Conservation (phyloP, 164 flowering plant species). For the Vitis rupestris region DNA sequence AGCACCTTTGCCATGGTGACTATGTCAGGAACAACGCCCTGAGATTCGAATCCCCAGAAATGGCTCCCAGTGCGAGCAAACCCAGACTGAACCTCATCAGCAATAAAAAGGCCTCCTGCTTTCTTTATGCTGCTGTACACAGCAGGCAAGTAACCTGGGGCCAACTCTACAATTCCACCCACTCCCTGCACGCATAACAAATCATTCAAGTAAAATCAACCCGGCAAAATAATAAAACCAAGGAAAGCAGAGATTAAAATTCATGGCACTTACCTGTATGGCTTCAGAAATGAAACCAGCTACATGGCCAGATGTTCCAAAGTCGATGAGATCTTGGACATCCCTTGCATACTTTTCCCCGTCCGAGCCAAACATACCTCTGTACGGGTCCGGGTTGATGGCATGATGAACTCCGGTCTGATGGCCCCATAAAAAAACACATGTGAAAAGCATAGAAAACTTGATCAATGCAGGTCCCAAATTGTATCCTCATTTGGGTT, state of each 20-base stretch:
- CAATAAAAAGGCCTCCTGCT: slow-evolving; percentile 90
- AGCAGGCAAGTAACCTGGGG: slow-evolving; percentile 86
- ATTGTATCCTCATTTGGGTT: no score
- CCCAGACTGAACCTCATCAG: slow-evolving; percentile 93
- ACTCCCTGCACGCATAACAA: slow-evolving; percentile 59
- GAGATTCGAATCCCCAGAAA: slow-evolving; percentile 92
- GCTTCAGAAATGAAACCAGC: slow-evolving; percentile 88
- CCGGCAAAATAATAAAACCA: not conserved
- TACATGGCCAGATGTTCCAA: slow-evolving; percentile 79
- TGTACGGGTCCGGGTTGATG: slow-evolving; percentile 85
- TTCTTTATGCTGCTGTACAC: slow-evolving; percentile 59
- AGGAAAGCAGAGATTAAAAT: not conserved
- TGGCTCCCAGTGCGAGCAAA: slow-evolving; percentile 89
- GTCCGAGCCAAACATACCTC: slow-evolving; percentile 88
- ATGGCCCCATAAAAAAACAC: not conserved
- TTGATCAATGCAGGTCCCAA: no score
- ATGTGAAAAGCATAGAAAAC: not conserved
- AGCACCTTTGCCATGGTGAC: slow-evolving; percentile 96
- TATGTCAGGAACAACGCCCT: slow-evolving; percentile 94
- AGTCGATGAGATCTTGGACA: slow-evolving; percentile 73
- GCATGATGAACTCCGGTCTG: slow-evolving; percentile 94
- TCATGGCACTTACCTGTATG: slow-evolving; percentile 58
- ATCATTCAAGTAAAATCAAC: not conserved
- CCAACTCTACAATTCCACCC: slow-evolving; percentile 84
- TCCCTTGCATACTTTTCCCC: slow-evolving; percentile 86